These are phyloP conservation scores for Trichosporon asahii DNA, from an alignment of 1,284 basidiomycete species.

Conservation along the genomic window DNA sequence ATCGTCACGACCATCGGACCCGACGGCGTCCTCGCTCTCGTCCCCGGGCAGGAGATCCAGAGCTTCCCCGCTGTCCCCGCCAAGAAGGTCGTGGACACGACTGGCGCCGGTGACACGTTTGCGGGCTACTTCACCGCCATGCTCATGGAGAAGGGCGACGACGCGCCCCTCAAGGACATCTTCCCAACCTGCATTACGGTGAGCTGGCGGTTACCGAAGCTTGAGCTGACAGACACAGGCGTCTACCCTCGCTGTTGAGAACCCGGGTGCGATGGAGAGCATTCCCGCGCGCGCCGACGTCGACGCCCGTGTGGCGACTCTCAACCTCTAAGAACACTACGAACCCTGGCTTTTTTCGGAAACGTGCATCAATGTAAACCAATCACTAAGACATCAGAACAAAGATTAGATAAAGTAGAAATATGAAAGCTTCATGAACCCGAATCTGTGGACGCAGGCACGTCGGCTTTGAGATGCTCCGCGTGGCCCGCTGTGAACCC, in stretches of 20 bases:
- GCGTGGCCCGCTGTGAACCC: too few relatives aligned
- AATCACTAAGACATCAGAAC: background rate
- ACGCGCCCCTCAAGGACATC: constrained; percentile 16
- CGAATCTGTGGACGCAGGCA: background rate
- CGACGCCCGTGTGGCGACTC: constrained; percentile 16
- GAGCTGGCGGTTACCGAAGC: background rate
- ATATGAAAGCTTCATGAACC: background rate
- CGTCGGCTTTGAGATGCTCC: background rate
- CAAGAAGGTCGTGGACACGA: constrained; percentile 41
- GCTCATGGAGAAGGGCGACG: constrained; percentile 36
- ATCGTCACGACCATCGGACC: constrained; percentile 21
- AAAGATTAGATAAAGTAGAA: background rate
- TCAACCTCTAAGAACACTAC: background rate
- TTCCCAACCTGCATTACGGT: constrained; percentile 21
- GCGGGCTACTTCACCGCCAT: constrained; percentile 50
- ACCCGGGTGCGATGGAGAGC: constrained; percentile 26
- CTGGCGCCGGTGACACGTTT: constrained; percentile 53
- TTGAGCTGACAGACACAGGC: constrained; percentile 16
- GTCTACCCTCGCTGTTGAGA: constrained; percentile 22
- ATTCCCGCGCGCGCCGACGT: constrained; percentile 22
- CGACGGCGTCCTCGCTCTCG: constrained; percentile 18
- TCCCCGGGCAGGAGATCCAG: constrained; percentile 8
- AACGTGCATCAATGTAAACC: background rate
- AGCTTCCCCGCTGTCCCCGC: constrained; percentile 16
- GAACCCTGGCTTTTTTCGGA: background rate